Base-by-base conservation (phyloP, 1,284 basidiomycete genomes). In the Tilletia setariae region DNA sequence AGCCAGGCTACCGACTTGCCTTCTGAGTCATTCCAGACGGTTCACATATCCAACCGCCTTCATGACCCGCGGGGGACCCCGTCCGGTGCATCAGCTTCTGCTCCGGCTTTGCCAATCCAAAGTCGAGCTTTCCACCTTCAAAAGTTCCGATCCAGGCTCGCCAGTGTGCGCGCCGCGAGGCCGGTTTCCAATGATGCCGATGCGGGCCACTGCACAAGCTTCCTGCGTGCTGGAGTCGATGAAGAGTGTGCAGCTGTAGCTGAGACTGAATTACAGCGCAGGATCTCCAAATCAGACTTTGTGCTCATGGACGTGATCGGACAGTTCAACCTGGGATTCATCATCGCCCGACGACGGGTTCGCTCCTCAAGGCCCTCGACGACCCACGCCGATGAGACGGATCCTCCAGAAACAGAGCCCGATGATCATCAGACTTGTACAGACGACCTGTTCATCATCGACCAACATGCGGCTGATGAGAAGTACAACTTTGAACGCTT, bases 401-500 rank as follows among this genome's bases (percentile, higher is more conserved):
- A 66, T 46, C 72, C 67, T 3, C 56, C 65, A 42, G 15, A 30
- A 32, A 42, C 70, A 47, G 25, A 72, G 47, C 23, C 23, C 3
- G n/a, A 49, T 23, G 46, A 49, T 9, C 43, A 49, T 11, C 51
- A 53, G 23, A 28, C n/a, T 6, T 53, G 51, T 19, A 53, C 21
- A 7, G 80, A 82, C 70, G 81, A 82, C 46, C 84, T 98, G 61
- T 97, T 98, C 83, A 94, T 98, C 74, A 87, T 98, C 25, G 94
- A 94, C 78, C 80, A 82, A 65, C 92, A 87, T 79, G 86, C 87
- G 1, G 84, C 85, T 19, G 95, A 99, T 83, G 96, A 98, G 84
- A 98, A 98, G 85, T 98, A 90, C 85, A 98, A 98, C 80, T 98
- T 98, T 81, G 95, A 99, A 85, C 91, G 88, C 2, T 84, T 98